A percentile compares a stretch with the other conserved stretches of the same genome.
Evolutionary conservation across 2,329 filamentous ascomycete species (phyloP).

Genomic region (Pestalotiopsis sp.): DNA sequence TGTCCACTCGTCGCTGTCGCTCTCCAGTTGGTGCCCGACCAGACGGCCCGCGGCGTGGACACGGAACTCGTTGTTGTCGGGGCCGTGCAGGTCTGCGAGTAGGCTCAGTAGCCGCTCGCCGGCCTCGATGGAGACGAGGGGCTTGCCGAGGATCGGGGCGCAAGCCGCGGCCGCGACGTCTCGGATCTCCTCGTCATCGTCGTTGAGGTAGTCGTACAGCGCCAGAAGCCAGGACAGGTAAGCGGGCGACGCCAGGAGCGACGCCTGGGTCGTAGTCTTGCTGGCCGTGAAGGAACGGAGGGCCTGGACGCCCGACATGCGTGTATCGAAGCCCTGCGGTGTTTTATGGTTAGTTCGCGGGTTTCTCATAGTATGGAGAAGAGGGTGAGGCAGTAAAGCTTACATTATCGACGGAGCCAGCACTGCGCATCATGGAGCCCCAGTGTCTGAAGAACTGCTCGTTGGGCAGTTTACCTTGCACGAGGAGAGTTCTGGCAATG

Average conservation of each 20-base stretch:
- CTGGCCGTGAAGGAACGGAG: constrained; percentile 52
- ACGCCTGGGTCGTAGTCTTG: constrained; percentile 23
- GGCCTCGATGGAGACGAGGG: constrained; percentile 50
- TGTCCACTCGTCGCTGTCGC: constrained; percentile 23
- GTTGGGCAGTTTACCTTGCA: constrained; percentile 16
- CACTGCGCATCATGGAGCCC: constrained; percentile 53
- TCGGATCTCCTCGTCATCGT: constrained; percentile 91
- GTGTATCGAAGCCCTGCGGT: constrained; percentile 63
- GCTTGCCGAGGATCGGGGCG: constrained; percentile 43
- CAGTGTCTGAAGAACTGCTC: constrained; percentile 38
- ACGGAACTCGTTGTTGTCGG: constrained; percentile 36
- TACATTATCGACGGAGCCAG: constrained; percentile 52
- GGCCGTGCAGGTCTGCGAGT: constrained; percentile 40
- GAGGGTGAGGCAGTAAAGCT: constrained; percentile 14
- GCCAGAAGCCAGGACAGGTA: constrained; percentile 63
- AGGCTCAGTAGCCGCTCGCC: constrained; percentile 46
- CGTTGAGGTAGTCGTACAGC: constrained; percentile 77
- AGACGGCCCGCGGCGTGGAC: constrained; percentile 45
- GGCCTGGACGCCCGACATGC: constrained; percentile 61
- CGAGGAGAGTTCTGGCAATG: constrained; percentile 38
- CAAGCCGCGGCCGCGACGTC: constrained; percentile 60
- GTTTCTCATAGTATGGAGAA: not conserved
- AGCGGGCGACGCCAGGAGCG: constrained; percentile 21
- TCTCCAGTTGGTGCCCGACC: constrained; percentile 28
- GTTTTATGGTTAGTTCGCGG: constrained; percentile 7